phyloP scores from a whole-genome alignment of 1,139 yeast species.

The Magnusiomyces tetraspermus region DNA sequence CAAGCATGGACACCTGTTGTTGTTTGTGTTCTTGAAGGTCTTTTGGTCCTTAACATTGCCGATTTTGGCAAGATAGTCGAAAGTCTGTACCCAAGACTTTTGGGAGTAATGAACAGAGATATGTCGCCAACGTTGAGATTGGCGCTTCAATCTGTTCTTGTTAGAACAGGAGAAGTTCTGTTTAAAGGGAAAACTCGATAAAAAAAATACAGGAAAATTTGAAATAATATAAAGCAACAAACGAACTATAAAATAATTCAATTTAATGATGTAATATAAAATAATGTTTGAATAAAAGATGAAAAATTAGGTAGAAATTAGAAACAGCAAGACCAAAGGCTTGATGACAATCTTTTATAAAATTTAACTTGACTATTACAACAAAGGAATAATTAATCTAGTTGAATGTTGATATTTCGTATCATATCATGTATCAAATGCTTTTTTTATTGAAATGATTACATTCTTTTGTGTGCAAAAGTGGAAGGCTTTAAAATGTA shows the following conservation, averaged over 20 bases:
- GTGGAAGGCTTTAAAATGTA: too few species aligned
- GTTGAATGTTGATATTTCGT: too few species aligned
- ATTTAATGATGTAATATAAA: not conserved
- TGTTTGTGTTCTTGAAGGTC: constrained; percentile 75
- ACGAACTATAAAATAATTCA: not conserved
- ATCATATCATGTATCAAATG: too few species aligned
- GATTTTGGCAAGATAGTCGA: constrained; percentile 64
- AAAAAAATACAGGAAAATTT: not conserved
- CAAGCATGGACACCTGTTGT: constrained; percentile 89
- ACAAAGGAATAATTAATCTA: too few species aligned
- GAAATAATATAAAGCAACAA: not conserved
- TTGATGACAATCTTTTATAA: too few species aligned
- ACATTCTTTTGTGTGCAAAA: too few species aligned
- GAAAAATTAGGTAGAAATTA: not conserved
- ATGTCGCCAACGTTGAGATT: constrained; percentile 60
- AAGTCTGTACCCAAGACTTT: constrained; percentile 55
- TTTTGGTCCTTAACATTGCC: constrained; percentile 60
- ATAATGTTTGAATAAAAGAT: constrained; percentile 1
- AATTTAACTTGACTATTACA: too few species aligned
- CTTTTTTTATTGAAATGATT: too few species aligned
- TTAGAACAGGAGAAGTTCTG: constrained; percentile 37
- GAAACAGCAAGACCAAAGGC: too few species aligned
- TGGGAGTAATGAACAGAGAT: constrained; percentile 58
- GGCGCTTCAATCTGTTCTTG: constrained; percentile 56
- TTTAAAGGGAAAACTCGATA: constrained; percentile 2